Conservation (phyloP, 371 early-diverging fungal genomes). For the Rhizomucor pusillus region DNA sequence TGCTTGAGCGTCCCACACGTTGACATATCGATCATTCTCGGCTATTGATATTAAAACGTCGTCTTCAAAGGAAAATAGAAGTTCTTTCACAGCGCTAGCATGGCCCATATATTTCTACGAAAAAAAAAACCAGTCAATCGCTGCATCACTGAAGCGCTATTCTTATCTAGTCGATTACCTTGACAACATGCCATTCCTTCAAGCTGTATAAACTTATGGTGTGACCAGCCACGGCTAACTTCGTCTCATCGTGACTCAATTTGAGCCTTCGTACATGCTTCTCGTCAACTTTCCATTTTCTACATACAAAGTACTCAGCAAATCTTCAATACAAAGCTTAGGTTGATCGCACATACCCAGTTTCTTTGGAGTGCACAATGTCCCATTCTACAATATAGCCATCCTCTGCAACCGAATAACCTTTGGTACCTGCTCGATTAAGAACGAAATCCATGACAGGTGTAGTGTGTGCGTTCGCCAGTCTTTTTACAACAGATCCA, state of each 20-base stretch:
- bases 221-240: slow-evolving; percentile 63
- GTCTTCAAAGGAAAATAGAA: slow-evolving; percentile 59
- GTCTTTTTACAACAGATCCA: slow-evolving; percentile 53
- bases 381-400: slow-evolving; percentile 74
- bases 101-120: slow-evolving; percentile 70
- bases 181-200: slow-evolving; percentile 43
- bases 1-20: slow-evolving; percentile 71
- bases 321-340: background rate
- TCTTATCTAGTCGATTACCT: slow-evolving; percentile 20
- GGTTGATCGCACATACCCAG: slow-evolving; percentile 28
- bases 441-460: slow-evolving; percentile 70
- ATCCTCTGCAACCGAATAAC: slow-evolving; percentile 69
- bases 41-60: slow-evolving; percentile 65
- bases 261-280: slow-evolving; percentile 56
- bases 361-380: slow-evolving; percentile 54
- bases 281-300: slow-evolving; percentile 62
- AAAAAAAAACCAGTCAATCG: background rate
- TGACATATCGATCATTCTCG: slow-evolving; percentile 73
- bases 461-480: slow-evolving; percentile 55
- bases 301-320: slow-evolving; percentile 7
- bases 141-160: background rate
- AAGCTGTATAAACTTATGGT: slow-evolving; percentile 68
- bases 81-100: slow-evolving; percentile 60
- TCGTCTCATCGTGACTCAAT: slow-evolving; percentile 59
- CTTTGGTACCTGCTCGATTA: slow-evolving; percentile 53